These are phyloP conservation scores for Carpinus fangiana DNA, from an alignment of 306 rosid genomes.

Conservation along the genomic window DNA sequence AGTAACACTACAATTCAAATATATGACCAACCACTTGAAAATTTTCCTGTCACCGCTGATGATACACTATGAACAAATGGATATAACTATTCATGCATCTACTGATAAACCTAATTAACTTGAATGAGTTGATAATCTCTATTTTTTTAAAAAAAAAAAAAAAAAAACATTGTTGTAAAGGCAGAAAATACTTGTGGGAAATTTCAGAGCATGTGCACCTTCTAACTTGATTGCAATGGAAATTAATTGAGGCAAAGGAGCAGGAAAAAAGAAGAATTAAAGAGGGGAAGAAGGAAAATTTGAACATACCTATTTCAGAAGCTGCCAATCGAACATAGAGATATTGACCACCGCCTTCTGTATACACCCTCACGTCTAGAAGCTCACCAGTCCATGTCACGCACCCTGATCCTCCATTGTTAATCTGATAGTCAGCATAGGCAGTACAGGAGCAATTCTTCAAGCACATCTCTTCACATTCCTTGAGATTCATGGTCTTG, in stretches of 20 bases:
- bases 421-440: conserved; percentile 42
- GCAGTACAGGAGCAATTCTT: conserved; percentile 65
- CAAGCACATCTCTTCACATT: conserved; percentile 45
- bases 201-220: neutral
- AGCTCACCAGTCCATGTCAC: conserved; percentile 56
- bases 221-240: neutral
- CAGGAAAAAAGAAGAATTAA: neutral
- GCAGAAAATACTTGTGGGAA: neutral
- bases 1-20: too few relatives aligned
- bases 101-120: too few relatives aligned
- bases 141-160: too few relatives aligned
- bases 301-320: conserved; percentile 62
- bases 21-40: too few relatives aligned
- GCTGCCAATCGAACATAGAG: conserved; percentile 63
- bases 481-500: conserved; percentile 38
- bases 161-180: too few relatives aligned
- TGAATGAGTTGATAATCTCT: too few relatives aligned
- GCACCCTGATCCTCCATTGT: conserved; percentile 57
- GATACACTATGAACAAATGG: too few relatives aligned
- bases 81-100: too few relatives aligned
- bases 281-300: neutral
- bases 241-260: neutral
- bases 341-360: conserved; percentile 50
- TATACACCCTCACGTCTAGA: conserved; percentile 44
- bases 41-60: too few relatives aligned